Base-by-base conservation (phyloP, 139 green algal species). In the Medakamo hakoo region DNA sequence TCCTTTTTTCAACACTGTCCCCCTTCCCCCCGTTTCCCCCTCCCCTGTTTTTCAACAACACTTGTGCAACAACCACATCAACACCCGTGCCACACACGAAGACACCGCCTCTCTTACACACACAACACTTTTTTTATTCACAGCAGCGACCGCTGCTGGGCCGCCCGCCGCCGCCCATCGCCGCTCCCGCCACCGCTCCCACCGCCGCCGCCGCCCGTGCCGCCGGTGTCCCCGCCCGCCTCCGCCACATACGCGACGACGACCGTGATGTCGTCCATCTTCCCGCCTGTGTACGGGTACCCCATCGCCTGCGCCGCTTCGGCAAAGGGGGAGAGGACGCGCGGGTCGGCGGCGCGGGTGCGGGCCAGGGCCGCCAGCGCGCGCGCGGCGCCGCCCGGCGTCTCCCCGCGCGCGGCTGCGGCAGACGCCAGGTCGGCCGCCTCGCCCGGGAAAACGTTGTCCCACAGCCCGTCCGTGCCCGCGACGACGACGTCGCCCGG, bases 371-470 rank as follows among this genome's bases (percentile, higher is more conserved):
- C 56, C 1, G 82, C 83, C 66, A 90, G 52, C 2, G 63, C 61
- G 16, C 63, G 55, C 1, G 81, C 80, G 3, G 73, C 68, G 28
- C 26, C 66, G 2, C 62, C 21, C 4, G 83, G 72, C 4, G 2
- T 49, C 22, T 75, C 59, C 14, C 83, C 83, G 1, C 71, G 59
- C 16, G 30, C 40, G 30, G 68, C 57, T 19, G 69, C 58, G 9
- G 73, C 60, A 14, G n/a, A 26, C 14, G 81, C 74, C 23, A 94
- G 32, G 2, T 57, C 58, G 4, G 64, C 80, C 27, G 85, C 71
- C 71, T 98, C 93, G 28, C 94, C 80, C 25, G 85, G 75, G 62
- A 91, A 98, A 4, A 97, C 82, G 74, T 99, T 99, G 79, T 99
- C 93, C 74, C 91, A 97, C 55, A 99, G 71, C 2, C 93, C 93